Percentiles rank a stretch among this genome's conserved stretches.
Evolutionary conservation across 306 rosid species (phyloP).

Genomic region (Coriaria nepalensis): DNA sequence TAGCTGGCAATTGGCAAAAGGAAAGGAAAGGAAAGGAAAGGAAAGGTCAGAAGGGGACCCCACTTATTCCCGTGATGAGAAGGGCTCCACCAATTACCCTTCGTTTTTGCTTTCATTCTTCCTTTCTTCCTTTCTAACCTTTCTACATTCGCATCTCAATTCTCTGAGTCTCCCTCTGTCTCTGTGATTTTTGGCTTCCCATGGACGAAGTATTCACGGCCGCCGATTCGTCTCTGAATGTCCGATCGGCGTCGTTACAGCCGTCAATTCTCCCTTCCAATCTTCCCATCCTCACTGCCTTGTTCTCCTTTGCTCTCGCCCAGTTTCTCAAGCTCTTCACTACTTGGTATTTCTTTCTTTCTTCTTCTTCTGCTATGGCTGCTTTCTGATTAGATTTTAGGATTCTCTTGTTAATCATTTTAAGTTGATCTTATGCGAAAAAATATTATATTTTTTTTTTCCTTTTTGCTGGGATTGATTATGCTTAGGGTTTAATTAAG

Average conservation of each 20-base stretch:
- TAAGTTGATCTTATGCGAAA: no score
- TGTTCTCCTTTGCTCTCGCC: slow-evolving; percentile 37
- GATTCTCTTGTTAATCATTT: background rate
- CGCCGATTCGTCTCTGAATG: slow-evolving; percentile 25
- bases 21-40: no score
- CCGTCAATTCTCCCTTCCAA: slow-evolving; percentile 21
- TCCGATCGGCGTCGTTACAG: slow-evolving; percentile 16
- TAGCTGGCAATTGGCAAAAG: no score
- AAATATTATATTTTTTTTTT: no score
- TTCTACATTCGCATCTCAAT: no score
- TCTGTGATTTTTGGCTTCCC: slow-evolving; percentile 2
- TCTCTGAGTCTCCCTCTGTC: background rate
- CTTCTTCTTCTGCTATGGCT: background rate
- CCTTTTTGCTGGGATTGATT: no score
- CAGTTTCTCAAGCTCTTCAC: slow-evolving; percentile 42
- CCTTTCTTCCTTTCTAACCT: no score
- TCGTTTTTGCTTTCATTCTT: no score
- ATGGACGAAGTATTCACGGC: slow-evolving; percentile 36
- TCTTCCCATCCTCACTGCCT: slow-evolving; percentile 35
- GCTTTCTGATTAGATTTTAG: background rate
- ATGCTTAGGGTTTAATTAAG: no score
- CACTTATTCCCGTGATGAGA: no score
- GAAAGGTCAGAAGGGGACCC: no score
- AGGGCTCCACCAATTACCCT: no score
- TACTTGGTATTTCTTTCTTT: slow-evolving; percentile 24